phyloP scores from a whole-genome alignment of 2,329 filamentous ascomycete genomes.

The Cladosporium colombiae region DNA sequence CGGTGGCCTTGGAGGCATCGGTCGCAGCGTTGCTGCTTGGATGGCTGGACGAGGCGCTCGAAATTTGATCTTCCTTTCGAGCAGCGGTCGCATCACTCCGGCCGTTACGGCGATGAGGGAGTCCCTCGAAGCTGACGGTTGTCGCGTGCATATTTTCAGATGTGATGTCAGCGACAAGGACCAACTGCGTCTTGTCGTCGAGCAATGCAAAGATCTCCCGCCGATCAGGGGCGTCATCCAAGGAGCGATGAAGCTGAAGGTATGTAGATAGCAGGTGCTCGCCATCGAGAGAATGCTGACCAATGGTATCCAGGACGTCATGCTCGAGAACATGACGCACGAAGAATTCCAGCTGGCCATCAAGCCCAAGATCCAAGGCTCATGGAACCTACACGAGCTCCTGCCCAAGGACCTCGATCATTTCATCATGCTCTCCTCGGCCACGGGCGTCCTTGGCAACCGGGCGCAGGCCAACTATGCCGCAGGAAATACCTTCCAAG shows the following conservation, averaged over 20 bases:
- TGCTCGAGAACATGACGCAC: conserved; percentile 31
- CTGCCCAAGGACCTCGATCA: conserved; percentile 32
- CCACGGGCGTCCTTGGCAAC: conserved; percentile 29
- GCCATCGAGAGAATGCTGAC: background rate
- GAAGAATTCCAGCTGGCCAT: conserved; percentile 24
- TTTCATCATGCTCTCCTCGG: conserved; percentile 35
- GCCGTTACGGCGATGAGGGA: background rate
- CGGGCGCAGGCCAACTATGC: conserved; percentile 30
- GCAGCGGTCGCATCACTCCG: background rate
- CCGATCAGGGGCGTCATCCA: conserved; percentile 29
- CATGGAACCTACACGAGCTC: conserved; percentile 30
- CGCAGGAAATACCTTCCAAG: conserved; percentile 30
- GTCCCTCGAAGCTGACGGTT: background rate
- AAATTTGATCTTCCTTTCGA: conserved; percentile 2
- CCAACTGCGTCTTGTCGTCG: background rate
- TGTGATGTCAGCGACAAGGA: conserved; percentile 11
- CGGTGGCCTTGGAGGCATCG: conserved; percentile 15
- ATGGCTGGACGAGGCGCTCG: background rate
- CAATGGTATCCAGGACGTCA: conserved; percentile 32
- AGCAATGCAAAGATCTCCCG: background rate
- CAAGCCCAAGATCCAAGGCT: conserved; percentile 33
- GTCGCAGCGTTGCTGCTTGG: background rate
- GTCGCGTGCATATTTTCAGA: background rate
- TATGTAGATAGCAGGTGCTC: background rate
- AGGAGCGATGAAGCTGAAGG: conserved; percentile 29